A percentile compares a stretch with the other conserved stretches of the same genome.
Evolutionary conservation across 768 basidiomycete genomes (phyloP).

Genomic region (Tremella fuciformis): DNA sequence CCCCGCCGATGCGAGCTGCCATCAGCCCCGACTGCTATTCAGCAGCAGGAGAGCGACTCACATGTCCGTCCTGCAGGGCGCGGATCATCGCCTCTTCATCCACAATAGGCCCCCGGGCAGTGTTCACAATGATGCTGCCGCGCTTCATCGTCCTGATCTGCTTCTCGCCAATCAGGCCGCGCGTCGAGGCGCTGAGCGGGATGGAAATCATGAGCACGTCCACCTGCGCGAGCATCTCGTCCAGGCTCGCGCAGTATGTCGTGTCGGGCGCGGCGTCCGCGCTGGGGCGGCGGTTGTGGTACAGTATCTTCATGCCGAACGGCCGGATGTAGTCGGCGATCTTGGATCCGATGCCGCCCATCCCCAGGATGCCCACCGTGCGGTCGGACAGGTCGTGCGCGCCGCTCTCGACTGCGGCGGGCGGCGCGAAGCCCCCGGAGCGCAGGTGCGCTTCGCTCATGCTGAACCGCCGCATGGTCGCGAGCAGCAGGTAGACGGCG

Average conservation of each 20-base stretch:
- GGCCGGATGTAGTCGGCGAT: slow-evolving; percentile 54
- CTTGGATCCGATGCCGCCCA: slow-evolving; percentile 53
- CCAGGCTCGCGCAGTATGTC: slow-evolving; percentile 64
- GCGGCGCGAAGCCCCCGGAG: neutral
- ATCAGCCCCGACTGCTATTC: too few species aligned
- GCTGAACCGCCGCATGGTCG: slow-evolving; percentile 62
- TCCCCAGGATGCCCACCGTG: slow-evolving; percentile 52
- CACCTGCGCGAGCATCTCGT: slow-evolving; percentile 63
- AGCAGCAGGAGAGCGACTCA: too few species aligned
- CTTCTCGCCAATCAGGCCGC: slow-evolving; percentile 67
- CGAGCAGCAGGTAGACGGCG: slow-evolving; percentile 76
- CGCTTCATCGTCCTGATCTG: slow-evolving; percentile 73
- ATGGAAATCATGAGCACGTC: slow-evolving; percentile 87
- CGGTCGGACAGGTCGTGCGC: slow-evolving; percentile 51
- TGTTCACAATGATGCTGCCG: slow-evolving; percentile 75
- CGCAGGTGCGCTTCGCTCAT: slow-evolving; percentile 11
- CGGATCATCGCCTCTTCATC: slow-evolving; percentile 81
- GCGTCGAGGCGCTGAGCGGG: slow-evolving; percentile 70
- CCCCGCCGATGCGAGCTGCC: slow-evolving; percentile 56
- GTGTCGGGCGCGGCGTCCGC: slow-evolving; percentile 64
- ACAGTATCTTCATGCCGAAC: slow-evolving; percentile 84
- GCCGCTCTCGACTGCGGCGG: neutral
- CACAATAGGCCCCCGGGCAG: slow-evolving; percentile 79
- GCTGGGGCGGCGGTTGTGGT: slow-evolving; percentile 58
- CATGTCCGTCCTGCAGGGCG: slow-evolving; percentile 52